Conservation (phyloP, 176 grass and related monocot species). For the Cenchrus purpureus region DNA sequence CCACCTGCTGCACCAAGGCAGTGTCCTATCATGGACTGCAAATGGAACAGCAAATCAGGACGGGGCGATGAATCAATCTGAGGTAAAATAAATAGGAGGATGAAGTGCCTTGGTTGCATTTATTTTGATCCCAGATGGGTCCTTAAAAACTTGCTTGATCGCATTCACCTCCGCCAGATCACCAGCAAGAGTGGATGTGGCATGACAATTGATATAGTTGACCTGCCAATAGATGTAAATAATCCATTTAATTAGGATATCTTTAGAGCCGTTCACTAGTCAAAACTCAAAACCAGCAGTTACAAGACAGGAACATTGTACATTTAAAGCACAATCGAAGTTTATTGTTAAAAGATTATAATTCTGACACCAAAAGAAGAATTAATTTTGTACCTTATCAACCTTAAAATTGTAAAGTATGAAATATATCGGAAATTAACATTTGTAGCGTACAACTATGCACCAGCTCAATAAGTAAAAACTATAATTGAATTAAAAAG, state of each 20-base stretch:
- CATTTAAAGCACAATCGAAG: neutral
- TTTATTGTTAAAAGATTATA: conserved; percentile 5
- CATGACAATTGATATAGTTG: conserved; percentile 97
- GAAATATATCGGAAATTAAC: neutral
- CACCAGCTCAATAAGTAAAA: neutral
- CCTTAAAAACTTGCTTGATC: conserved; percentile 91
- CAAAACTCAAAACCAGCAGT: conserved; percentile 22
- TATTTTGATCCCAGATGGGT: conserved; percentile 80
- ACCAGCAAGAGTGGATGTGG: conserved; percentile 94
- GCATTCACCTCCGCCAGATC: conserved; percentile 97
- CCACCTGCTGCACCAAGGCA: conserved; percentile 97
- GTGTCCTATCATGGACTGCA: conserved; percentile 99
- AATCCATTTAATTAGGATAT: conserved; percentile 3
- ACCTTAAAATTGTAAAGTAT: neutral
- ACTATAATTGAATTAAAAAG: conserved; percentile 8
- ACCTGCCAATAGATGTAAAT: conserved; percentile 66
- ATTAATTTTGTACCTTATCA: conserved; percentile 12
- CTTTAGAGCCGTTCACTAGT: neutral
- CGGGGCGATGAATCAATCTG: conserved; percentile 26
- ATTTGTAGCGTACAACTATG: conserved; percentile 1
- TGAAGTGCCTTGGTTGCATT: conserved; percentile 87
- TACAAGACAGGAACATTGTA: conserved; percentile 8
- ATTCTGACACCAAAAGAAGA: neutral
- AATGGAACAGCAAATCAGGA: conserved; percentile 32
- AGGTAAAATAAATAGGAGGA: conserved; percentile 14